phyloP scores from a whole-genome alignment of 345 rosid genomes.

The Microcos paniculata region DNA sequence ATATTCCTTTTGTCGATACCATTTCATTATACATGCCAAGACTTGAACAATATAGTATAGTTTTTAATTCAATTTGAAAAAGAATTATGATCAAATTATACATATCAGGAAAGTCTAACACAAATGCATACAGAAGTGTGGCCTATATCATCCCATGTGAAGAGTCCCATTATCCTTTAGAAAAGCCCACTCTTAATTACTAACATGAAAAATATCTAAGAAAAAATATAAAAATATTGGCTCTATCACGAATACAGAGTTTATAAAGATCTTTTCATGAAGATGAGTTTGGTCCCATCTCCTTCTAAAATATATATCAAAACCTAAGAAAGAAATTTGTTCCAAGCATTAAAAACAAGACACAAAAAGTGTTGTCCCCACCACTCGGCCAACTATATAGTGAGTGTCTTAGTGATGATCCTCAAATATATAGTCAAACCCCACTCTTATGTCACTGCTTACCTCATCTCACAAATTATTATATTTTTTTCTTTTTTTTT shows the following conservation, averaged over 20 bases:
- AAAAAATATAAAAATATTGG: too few relatives aligned
- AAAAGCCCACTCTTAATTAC: background rate
- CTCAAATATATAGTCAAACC: constrained; percentile 2
- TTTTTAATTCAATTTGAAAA: background rate
- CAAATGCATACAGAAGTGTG: background rate
- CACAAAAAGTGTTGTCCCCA: background rate
- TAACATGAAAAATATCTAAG: too few relatives aligned
- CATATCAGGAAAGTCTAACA: background rate
- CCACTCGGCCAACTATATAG: background rate
- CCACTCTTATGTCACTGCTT: background rate
- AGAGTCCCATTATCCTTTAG: background rate
- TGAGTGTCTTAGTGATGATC: background rate
- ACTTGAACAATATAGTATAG: too few relatives aligned
- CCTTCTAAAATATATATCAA: background rate
- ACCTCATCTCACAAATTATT: background rate
- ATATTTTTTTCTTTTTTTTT: background rate
- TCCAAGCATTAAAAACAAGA: background rate
- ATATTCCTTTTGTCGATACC: too few relatives aligned
- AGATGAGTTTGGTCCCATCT: background rate
- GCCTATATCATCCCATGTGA: constrained; percentile 8
- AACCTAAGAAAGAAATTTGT: background rate
- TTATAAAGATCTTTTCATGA: background rate
- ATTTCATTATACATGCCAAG: too few relatives aligned
- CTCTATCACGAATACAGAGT: too few relatives aligned
- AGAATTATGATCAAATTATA: background rate